phyloP scores from a whole-genome alignment of 257 asterid species.

The Solanum piurae region DNA sequence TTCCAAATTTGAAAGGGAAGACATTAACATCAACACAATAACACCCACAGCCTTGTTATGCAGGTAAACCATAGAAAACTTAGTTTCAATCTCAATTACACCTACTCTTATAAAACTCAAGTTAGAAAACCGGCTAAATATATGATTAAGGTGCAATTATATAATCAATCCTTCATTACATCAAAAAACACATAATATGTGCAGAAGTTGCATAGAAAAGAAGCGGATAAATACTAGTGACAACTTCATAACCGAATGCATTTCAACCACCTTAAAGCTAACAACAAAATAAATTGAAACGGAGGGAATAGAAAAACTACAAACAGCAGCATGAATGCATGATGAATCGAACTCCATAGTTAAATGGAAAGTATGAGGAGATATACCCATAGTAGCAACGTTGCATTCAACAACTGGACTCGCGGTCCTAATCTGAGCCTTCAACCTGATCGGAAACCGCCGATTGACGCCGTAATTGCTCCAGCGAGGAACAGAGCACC shows the following conservation, averaged over 20 bases:
- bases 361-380: background rate
- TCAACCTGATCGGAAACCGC: constrained; percentile 37
- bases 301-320: background rate
- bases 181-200: background rate
- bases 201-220: background rate
- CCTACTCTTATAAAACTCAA: background rate
- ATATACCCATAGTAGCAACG: constrained; percentile 63
- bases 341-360: background rate
- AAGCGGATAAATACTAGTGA: background rate
- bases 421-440: constrained; percentile 47
- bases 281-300: background rate
- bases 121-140: background rate
- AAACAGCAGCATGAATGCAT: background rate
- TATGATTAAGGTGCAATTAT: background rate
- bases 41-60: background rate
- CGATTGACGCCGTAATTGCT: constrained; percentile 34
- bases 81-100: background rate
- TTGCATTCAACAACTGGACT: constrained; percentile 47
- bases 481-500: constrained; percentile 28
- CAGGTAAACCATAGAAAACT: background rate
- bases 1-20: background rate
- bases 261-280: background rate
- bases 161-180: background rate
- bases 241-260: background rate
- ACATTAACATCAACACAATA: background rate